These are phyloP conservation scores for Aspergillus sp. DNA, from an alignment of 2,329 filamentous ascomycete species.

Conservation along the genomic window DNA sequence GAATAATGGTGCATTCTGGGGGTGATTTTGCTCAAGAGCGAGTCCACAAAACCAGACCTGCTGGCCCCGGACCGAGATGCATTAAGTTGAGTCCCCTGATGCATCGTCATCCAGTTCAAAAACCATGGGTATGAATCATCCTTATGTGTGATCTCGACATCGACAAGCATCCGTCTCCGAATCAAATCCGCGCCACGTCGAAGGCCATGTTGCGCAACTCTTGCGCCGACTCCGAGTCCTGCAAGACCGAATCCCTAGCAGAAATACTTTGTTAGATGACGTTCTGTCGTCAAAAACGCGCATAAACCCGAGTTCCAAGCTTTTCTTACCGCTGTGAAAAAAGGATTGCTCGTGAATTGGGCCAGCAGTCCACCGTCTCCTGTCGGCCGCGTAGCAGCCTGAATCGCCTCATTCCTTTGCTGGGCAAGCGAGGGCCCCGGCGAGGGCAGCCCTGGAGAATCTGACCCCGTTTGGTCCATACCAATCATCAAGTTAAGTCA, in stretches of 20 bases:
- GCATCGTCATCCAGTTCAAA: slow-evolving; percentile 87
- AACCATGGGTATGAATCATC: slow-evolving; percentile 95
- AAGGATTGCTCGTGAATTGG: slow-evolving; percentile 49
- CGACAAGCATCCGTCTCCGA: slow-evolving; percentile 83
- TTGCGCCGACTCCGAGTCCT: slow-evolving; percentile 76
- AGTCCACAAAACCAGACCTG: slow-evolving; percentile 49
- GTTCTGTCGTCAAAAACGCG: background rate
- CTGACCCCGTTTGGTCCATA: slow-evolving; percentile 41
- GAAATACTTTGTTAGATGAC: background rate
- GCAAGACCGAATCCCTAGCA: slow-evolving; percentile 80
- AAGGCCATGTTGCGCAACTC: slow-evolving; percentile 75
- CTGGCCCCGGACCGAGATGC: slow-evolving; percentile 49
- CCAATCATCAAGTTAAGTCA: slow-evolving; percentile 20
- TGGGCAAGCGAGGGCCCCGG: slow-evolving; percentile 38
- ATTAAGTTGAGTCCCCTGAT: slow-evolving; percentile 64
- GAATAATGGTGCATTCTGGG: slow-evolving; percentile 64
- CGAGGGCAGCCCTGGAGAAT: slow-evolving; percentile 28
- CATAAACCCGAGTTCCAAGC: background rate
- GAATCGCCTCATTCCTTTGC: slow-evolving; percentile 33
- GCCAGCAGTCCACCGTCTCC: slow-evolving; percentile 44
- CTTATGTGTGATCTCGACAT: slow-evolving; percentile 92
- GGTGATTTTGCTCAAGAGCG: slow-evolving; percentile 57
- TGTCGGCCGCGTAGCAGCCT: slow-evolving; percentile 27
- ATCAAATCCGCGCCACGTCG: slow-evolving; percentile 72
- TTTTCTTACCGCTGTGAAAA: slow-evolving; percentile 49